Evolutionary conservation across 352 stramenopile genomes (phyloP), one percentile per base, ranked within the genome.

Genomic region (Saprolegnia diclina): DNA sequence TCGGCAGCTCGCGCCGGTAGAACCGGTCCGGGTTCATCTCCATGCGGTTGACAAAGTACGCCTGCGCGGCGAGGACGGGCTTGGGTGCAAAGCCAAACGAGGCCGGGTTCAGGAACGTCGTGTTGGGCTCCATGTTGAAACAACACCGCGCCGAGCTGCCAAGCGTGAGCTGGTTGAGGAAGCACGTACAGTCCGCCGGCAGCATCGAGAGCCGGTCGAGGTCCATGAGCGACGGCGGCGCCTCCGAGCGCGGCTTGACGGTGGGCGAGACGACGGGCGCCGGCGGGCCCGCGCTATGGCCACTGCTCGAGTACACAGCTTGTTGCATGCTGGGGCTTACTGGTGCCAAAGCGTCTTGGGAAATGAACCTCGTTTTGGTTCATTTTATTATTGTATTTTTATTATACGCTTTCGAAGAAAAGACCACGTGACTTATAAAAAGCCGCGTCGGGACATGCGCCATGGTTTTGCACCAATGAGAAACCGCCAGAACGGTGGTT

Each of bases 31-130:
- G 86, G 42, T 92, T 92, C 73, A 81, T 82, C 73, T 94, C 86
- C 86, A 94, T 92, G 76, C 89, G 84, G 76, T 91, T 91, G 24
- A 92, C 83, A 66, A 92, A 92, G 68, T 92, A 82, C 14, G 84
- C 85, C 26, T 94, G 86, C 35, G 86, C 86, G 69, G 90, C 82
- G 61, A 94, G 83, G 18, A 94, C 86, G 70, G 80, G 77, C 66
- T 87, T 88, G 21, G 80, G 81, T 0, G 86, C 76, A 53, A 87
- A 87, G 65, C 86, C 86, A 71, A 87, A 94, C 35, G 81, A 79
- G 73, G 91, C 91, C 59, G 92, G 86, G 72, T 94, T 94, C 45
- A 94, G 80, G 59, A 92, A 92, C 53, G 87, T 77, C 55, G 77
- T 76, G 72, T 88, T 85, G 22, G 83, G 81, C 73, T 94, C 86